Evolutionary conservation across 805 yeast species (phyloP).

Genomic region (Ogataea wickerhamii): DNA sequence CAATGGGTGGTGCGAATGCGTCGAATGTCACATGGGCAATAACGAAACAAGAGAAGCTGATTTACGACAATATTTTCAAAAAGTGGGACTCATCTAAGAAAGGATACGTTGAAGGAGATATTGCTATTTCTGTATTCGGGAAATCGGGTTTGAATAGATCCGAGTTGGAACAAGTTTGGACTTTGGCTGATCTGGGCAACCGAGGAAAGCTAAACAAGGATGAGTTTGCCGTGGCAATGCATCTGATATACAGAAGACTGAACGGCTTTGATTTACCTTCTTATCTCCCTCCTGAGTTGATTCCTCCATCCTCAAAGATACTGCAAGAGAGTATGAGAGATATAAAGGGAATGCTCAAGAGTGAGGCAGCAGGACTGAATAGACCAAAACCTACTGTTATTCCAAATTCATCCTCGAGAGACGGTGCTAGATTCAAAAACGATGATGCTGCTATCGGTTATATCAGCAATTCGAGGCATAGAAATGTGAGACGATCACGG

Average conservation of each 20-base stretch:
- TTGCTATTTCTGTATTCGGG: constrained; percentile 82
- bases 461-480: constrained; percentile 56
- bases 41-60: constrained; percentile 79
- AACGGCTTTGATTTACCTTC: constrained; percentile 86
- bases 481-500: constrained; percentile 33
- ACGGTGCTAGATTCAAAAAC: constrained; percentile 63
- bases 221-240: constrained; percentile 97
- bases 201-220: constrained; percentile 82
- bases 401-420: constrained; percentile 36
- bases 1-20: constrained; percentile 30
- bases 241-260: constrained; percentile 83
- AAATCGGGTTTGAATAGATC: constrained; percentile 85
- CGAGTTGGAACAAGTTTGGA: constrained; percentile 91
- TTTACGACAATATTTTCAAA: constrained; percentile 81
- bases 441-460: constrained; percentile 70
- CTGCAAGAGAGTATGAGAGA: constrained; percentile 67
- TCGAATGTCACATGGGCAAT: constrained; percentile 76
- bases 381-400: constrained; percentile 18
- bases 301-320: constrained; percentile 81
- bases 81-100: constrained; percentile 73
- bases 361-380: constrained; percentile 30
- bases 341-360: constrained; percentile 62
- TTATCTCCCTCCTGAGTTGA: constrained; percentile 78
- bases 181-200: constrained; percentile 75
- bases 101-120: constrained; percentile 75